Evolutionary conservation across 352 stramenopile species (phyloP), one percentile per base, ranked within the genome.

Genomic region (Globisporangium radiosum): DNA sequence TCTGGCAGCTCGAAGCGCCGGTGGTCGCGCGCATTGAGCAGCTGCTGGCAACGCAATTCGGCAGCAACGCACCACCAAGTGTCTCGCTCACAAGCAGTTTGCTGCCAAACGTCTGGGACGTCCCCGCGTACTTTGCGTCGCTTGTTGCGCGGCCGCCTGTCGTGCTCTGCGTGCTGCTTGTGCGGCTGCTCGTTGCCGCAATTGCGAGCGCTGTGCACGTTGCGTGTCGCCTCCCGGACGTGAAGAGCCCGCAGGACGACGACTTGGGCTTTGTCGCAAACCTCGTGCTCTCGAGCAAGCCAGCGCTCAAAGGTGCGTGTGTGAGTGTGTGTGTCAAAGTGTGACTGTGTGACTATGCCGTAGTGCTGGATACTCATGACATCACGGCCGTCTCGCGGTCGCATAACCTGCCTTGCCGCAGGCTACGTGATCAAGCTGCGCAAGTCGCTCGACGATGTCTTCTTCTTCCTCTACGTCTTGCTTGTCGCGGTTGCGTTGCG

Each of bases 361-460:
- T 2, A 25, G 25, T 44, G 0, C 13, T 37, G 17, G 40, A 63
- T 40, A 52, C 19, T 62, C 8, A 7, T 33, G 13, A 7, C 19
- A 3, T 50, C 0, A 25, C 25, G 25, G 25, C 25, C 47, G 38
- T 25, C 36, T 54, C 48, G n/a, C 25, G 15, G 48, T 19, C 13
- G 40, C n/a, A 19, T 49, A 14, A 14, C 13, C 5, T 25, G 13
- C 1, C n/a, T 11, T 17, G 45, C n/a, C n/a, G 33, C 47, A 88
- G 78, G 70, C n/a, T 87, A 88, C 56, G 49, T 89, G 45, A 69
- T 76, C 52, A 83, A 87, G 64, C 61, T 72, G 7, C 81, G 78
- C 63, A 89, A 91, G 68, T 76, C 75, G 50, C 53, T 87, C 36
- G 81, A 91, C 64, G 81, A 91, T 53, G 68, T 88, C 33, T 88